phyloP scores from a whole-genome alignment of 306 rosid genomes.

The Gleditsia sinensis region DNA sequence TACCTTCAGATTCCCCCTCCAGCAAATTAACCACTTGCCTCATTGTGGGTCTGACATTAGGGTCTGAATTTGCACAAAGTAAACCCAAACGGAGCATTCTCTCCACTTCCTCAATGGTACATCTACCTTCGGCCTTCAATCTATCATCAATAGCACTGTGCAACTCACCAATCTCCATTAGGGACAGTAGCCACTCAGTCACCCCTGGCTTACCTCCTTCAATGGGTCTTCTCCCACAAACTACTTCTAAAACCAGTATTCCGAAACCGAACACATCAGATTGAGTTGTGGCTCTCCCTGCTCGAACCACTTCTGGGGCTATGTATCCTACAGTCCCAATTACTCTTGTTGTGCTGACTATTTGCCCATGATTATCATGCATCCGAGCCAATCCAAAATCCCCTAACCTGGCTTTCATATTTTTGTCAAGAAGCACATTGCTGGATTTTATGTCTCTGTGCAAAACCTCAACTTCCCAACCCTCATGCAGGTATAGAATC shows the following conservation, averaged over 20 bases:
- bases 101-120: conserved; percentile 38
- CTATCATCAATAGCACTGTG: conserved; percentile 40
- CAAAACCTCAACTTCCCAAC: conserved; percentile 58
- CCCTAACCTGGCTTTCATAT: conserved; percentile 55
- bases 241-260: conserved; percentile 46
- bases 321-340: conserved; percentile 56
- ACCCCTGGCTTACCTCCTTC: conserved; percentile 46
- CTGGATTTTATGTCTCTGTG: conserved; percentile 59
- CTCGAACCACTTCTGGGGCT: conserved; percentile 48
- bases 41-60: conserved; percentile 53
- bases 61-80: conserved; percentile 51
- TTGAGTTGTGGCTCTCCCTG: conserved; percentile 38
- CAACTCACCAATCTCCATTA: conserved; percentile 39
- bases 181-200: conserved; percentile 45
- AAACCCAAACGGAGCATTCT: conserved; percentile 52
- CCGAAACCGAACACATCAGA: conserved; percentile 57
- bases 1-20: conserved; percentile 21
- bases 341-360: conserved; percentile 38
- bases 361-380: conserved; percentile 38
- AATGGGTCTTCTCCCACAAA: conserved; percentile 43
- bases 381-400: conserved; percentile 51
- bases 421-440: conserved; percentile 57
- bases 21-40: conserved; percentile 48
- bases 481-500: conserved; percentile 53
- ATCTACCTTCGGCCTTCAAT: conserved; percentile 32